Evolutionary conservation across 495 filamentous ascomycete genomes (phyloP).

Genomic region (Astrothelium macrocarpum): DNA sequence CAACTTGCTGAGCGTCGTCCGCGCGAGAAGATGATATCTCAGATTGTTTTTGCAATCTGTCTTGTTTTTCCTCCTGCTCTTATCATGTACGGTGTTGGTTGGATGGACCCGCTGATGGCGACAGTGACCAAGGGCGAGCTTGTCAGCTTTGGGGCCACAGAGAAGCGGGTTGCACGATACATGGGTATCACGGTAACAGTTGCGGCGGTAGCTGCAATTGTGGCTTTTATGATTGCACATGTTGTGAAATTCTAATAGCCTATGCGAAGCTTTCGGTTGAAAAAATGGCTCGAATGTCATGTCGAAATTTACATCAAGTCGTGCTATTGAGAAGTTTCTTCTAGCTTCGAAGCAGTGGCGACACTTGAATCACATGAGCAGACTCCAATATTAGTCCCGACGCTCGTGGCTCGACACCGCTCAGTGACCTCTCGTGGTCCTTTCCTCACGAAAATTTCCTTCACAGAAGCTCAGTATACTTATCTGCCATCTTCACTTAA

Average conservation of each 20-base stretch:
- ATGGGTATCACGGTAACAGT: neutral
- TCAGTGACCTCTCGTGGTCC: too few relatives aligned
- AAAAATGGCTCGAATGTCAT: too few relatives aligned
- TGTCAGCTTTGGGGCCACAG: constrained; percentile 9
- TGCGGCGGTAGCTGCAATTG: neutral
- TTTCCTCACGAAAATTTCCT: too few relatives aligned
- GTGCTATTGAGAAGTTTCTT: too few relatives aligned
- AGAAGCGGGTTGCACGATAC: constrained; percentile 16
- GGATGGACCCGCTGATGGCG: constrained; percentile 20
- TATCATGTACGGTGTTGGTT: constrained; percentile 19
- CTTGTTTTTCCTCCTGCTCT: constrained; percentile 20
- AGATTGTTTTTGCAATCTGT: constrained; percentile 10
- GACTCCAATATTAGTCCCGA: too few relatives aligned
- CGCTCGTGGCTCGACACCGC: too few relatives aligned
- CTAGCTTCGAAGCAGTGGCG: too few relatives aligned
- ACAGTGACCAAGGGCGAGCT: constrained; percentile 17
- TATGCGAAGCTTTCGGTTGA: neutral
- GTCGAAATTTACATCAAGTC: neutral
- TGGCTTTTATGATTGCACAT: neutral
- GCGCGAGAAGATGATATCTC: constrained; percentile 4
- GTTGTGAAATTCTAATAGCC: neutral
- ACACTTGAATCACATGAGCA: too few relatives aligned
- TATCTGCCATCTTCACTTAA: too few relatives aligned
- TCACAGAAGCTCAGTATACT: too few relatives aligned
- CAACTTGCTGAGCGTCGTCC: neutral